Base-by-base conservation (phyloP, 129 eudicot species). In the Artemisia argyi region DNA sequence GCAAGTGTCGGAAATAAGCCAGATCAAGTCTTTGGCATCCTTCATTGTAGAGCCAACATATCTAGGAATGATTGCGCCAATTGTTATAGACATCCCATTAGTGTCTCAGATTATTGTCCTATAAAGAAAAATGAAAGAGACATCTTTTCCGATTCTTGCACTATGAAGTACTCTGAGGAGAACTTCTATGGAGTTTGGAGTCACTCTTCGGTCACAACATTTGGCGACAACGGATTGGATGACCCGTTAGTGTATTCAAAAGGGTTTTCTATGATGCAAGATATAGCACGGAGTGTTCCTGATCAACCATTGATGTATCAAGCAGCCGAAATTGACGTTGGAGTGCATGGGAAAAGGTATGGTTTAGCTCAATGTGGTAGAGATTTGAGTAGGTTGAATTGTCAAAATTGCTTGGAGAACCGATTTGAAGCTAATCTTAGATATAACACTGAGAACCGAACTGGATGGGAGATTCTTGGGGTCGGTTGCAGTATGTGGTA, bases 301-400 rank as follows among this genome's bases (percentile, higher is more conserved):
- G 50, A 78, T 28, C 78, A 72, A 17, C 61, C 78, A 1, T 30
- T 65, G 17, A 78, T 78, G 82, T 72, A 26, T 57, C 62, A 57
- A 51, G 44, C 63, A 4, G 19, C 63, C 15, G 57, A 55, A 19
- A 1, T 65, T 1, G 73, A 78, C 19, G 73, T 72, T 18, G 78
- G 78, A 26, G 54, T 2, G 15, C 32, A 44, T 46, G 69, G 69
- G 26, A 78, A 56, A 61, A 56, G 78, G 56, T 78, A 56, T 72
- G 77, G 78, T 39, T 39, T 78, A 68, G 79, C 58, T 65, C 75
- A 79, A 19, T 78, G 82, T 30, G 69, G 46, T 49, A 72, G 82
- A 65, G 73, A 78, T 65, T 16, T 78, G 69, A 78, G 74, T 32
- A 67, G 42, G 35, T 2, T 57, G 18, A 10, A 66, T 20, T 79